phyloP scores from a whole-genome alignment of 2,329 filamentous ascomycete genomes.

The Claviceps quebecensis region DNA sequence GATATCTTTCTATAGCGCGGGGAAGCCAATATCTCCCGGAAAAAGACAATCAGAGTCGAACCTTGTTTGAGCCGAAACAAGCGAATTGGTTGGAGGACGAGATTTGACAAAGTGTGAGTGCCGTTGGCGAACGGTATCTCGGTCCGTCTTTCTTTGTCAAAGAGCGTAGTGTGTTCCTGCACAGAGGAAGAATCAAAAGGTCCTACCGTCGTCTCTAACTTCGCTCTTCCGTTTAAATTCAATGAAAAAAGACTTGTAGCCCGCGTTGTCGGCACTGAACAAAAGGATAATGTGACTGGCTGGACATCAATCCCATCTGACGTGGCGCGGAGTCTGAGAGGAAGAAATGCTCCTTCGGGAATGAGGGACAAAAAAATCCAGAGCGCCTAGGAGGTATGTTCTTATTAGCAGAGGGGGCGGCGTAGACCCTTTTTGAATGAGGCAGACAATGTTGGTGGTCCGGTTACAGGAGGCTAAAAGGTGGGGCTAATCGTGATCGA shows the following conservation, averaged over 20 bases:
- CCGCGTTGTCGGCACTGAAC: neutral
- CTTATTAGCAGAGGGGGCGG: conserved; percentile 4
- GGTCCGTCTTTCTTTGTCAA: neutral
- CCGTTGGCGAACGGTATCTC: neutral
- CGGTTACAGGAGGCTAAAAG: conserved; percentile 19
- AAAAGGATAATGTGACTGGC: neutral
- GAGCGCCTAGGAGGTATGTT: neutral
- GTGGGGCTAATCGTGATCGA: conserved; percentile 23
- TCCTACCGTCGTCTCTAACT: neutral
- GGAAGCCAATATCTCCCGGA: neutral
- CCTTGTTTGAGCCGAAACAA: neutral
- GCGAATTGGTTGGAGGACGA: neutral
- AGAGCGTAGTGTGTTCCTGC: too few species aligned
- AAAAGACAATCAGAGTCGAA: neutral
- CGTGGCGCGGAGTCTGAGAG: neutral
- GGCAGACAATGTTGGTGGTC: conserved; percentile 11
- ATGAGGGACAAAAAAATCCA: neutral
- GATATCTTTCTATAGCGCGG: neutral
- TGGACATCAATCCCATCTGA: neutral
- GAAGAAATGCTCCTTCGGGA: neutral
- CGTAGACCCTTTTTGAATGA: conserved; percentile 5
- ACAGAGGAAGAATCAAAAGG: neutral
- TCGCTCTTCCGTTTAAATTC: neutral
- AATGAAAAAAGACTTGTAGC: neutral
- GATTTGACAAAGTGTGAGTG: neutral